These are phyloP conservation scores for Penicillium desertorum DNA, from an alignment of 495 filamentous ascomycete genomes.

Conservation along the genomic window DNA sequence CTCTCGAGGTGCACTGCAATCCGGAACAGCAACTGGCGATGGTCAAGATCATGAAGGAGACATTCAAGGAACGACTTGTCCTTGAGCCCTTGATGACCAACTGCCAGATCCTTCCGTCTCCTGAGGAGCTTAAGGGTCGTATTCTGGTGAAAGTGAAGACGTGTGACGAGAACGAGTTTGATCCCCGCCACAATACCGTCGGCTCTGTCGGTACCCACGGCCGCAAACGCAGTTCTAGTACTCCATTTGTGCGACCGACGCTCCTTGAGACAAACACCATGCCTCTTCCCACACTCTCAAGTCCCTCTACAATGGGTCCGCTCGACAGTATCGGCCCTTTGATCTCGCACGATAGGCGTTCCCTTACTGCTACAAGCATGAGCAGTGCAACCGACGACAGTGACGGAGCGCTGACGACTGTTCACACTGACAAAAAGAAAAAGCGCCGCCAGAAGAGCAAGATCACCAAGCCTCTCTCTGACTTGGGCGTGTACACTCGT, in stretches of 20 bases:
- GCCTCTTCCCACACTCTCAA: slow-evolving; percentile 55
- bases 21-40: slow-evolving; percentile 79
- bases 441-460: slow-evolving; percentile 67
- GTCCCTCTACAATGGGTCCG: slow-evolving; percentile 54
- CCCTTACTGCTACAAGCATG: slow-evolving; percentile 55
- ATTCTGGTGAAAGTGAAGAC: slow-evolving; percentile 95
- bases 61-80: slow-evolving; percentile 76
- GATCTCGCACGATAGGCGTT: slow-evolving; percentile 48
- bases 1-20: slow-evolving; percentile 92
- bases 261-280: slow-evolving; percentile 53
- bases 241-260: slow-evolving; percentile 64
- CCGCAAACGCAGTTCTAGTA: slow-evolving; percentile 78
- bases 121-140: slow-evolving; percentile 75
- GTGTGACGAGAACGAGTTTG: slow-evolving; percentile 44
- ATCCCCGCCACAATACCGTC: slow-evolving; percentile 39
- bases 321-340: slow-evolving; percentile 40
- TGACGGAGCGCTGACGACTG: slow-evolving; percentile 46
- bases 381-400: slow-evolving; percentile 66
- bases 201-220: slow-evolving; percentile 49
- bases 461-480: slow-evolving; percentile 77
- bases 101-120: slow-evolving; percentile 69
- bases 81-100: slow-evolving; percentile 68
- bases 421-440: slow-evolving; percentile 53
- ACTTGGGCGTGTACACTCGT: slow-evolving; percentile 83
- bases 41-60: slow-evolving; percentile 84